Evolutionary conservation across 495 filamentous ascomycete genomes (phyloP).

Genomic region (Durotheca rogersii): DNA sequence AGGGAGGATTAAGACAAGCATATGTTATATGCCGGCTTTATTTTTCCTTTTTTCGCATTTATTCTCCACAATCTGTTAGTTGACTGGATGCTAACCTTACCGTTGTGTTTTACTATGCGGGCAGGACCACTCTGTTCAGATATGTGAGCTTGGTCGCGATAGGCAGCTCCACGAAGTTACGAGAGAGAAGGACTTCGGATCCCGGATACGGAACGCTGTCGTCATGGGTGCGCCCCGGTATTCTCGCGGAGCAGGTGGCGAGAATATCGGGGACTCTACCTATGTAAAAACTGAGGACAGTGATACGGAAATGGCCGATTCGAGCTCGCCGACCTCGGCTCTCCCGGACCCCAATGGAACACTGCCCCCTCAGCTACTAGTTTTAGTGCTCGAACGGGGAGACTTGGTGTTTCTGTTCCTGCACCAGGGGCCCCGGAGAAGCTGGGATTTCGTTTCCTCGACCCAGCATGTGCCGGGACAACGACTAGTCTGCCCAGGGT

Average conservation of each 20-base stretch:
- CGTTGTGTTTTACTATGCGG: slow-evolving; percentile 30
- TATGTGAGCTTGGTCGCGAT: slow-evolving; percentile 65
- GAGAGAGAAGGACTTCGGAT: slow-evolving; percentile 72
- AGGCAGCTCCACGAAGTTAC: slow-evolving; percentile 68
- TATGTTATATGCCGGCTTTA: too few species aligned
- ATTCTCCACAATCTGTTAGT: not conserved
- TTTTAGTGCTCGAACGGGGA: slow-evolving; percentile 67
- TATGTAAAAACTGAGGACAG: slow-evolving; percentile 27
- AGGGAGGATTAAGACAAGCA: too few species aligned
- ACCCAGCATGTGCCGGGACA: slow-evolving; percentile 60
- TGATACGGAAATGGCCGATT: slow-evolving; percentile 11
- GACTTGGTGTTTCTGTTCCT: slow-evolving; percentile 73
- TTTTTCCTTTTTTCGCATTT: too few species aligned
- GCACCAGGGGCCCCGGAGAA: slow-evolving; percentile 41
- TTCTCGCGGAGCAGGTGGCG: slow-evolving; percentile 26
- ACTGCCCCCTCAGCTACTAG: slow-evolving; percentile 74
- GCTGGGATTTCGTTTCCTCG: slow-evolving; percentile 59
- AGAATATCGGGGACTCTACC: slow-evolving; percentile 38
- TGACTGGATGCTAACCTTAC: too few species aligned
- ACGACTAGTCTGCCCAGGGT: slow-evolving; percentile 55
- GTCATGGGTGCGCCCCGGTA: slow-evolving; percentile 54
- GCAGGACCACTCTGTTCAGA: slow-evolving; percentile 64
- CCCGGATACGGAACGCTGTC: slow-evolving; percentile 64
- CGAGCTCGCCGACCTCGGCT: slow-evolving; percentile 5
- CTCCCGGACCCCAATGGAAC: slow-evolving; percentile 7